Evolutionary conservation across 441 rosid species (phyloP).

Genomic region (Capsella rubella): DNA sequence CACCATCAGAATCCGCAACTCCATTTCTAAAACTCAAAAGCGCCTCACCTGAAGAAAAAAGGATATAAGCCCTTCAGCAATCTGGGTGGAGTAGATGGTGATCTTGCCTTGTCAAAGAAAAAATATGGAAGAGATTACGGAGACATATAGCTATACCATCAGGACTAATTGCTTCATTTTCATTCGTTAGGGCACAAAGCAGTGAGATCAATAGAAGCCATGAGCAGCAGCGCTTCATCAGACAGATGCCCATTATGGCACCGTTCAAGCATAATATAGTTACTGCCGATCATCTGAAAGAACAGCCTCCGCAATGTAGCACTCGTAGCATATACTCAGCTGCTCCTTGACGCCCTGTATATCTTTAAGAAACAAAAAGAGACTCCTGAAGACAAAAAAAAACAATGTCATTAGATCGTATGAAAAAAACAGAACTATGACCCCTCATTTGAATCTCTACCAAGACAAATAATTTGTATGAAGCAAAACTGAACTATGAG

Average conservation of each 20-base stretch:
- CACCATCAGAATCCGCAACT: conserved; percentile 67
- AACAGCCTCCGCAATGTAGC: conserved; percentile 47
- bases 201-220: conserved; percentile 66
- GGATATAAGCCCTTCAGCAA: background rate
- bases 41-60: conserved; percentile 66
- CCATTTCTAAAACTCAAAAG: conserved; percentile 80
- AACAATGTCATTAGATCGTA: conserved; percentile 12
- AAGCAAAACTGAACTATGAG: conserved; percentile 11
- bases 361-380: conserved; percentile 37
- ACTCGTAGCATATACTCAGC: conserved; percentile 43
- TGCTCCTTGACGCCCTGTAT: conserved; percentile 43
- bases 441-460: conserved; percentile 11
- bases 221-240: conserved; percentile 53
- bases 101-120: background rate
- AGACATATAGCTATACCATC: conserved; percentile 64
- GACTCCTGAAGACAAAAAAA: conserved; percentile 34
- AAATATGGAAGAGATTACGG: background rate
- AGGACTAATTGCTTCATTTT: conserved; percentile 67
- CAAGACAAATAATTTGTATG: background rate
- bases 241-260: conserved; percentile 80
- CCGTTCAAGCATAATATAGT: conserved; percentile 63
- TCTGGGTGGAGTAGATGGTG: background rate
- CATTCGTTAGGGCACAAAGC: conserved; percentile 49
- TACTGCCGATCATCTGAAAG: conserved; percentile 70
- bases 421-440: background rate